These are phyloP conservation scores for Clonostachys solani DNA, from an alignment of 2,329 filamentous ascomycete species.

Conservation along the genomic window DNA sequence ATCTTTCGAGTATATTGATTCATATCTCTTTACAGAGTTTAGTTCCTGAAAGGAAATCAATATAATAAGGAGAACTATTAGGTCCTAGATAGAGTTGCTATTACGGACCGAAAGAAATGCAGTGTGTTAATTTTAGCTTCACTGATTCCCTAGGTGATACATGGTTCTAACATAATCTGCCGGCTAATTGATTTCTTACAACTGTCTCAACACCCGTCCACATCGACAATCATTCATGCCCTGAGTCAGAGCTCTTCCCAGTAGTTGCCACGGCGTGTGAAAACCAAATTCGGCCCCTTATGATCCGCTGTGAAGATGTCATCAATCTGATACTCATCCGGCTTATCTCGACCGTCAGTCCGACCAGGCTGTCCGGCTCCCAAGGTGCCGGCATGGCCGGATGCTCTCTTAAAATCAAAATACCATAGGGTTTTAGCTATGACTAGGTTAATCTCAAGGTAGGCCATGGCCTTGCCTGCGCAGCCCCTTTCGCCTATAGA, in stretches of 20 bases:
- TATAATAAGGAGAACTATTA: no score
- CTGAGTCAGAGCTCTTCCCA: not conserved
- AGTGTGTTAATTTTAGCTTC: no score
- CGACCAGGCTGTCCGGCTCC: not conserved
- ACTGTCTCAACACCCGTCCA: no score
- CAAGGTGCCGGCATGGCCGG: not conserved
- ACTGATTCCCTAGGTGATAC: no score
- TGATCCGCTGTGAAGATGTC: not conserved
- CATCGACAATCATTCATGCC: no score
- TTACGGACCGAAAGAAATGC: no score
- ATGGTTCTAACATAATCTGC: no score
- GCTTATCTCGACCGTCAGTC: not conserved
- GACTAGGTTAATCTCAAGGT: constrained; percentile 2
- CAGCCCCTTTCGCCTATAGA: constrained; percentile 1
- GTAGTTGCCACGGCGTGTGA: not conserved
- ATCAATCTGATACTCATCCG: not conserved
- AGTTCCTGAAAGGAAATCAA: no score
- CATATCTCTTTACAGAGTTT: no score
- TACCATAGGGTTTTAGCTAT: constrained; percentile 1
- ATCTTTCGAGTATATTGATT: no score
- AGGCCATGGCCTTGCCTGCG: constrained; percentile 4
- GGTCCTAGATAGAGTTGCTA: no score
- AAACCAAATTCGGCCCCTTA: not conserved
- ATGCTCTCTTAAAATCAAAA: constrained; percentile 2
- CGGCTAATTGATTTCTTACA: no score